Evolutionary conservation across 2,329 filamentous ascomycete genomes (phyloP), one percentile per base, ranked within the genome.

Genomic region (Neophaeococcomyces aloes): DNA sequence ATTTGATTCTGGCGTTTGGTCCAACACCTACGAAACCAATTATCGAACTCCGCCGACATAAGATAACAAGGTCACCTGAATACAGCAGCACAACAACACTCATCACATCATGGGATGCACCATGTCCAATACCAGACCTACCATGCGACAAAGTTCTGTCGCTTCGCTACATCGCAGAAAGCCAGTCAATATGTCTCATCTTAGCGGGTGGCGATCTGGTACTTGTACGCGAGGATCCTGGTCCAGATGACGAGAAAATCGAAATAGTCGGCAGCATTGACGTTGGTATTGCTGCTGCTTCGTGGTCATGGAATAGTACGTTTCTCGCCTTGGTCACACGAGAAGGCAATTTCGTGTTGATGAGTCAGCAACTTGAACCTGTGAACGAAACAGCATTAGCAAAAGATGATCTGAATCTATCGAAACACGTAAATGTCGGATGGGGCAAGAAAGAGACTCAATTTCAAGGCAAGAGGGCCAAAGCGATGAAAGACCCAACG

Each of bases 381-480:
- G 78, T 94, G 32, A 77, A 83, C 27, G 83, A 88, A 62, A 73
- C 84, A 41, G 68, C 72, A 27, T 78, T 96, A 61, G 77, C 75
- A 0, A 60, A 70, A 0, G 85, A 88, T 34, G 89, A 94, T 63
- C 74, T 94, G 50, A 83, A 83, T 55, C 77, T 79, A n/a, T 96
- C 83, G 19, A 91, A 82, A 61, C 88, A 95, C 68, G 91, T 95
- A 45, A 93, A 87, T 15, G 89, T 98, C 17, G 91, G 91, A 38
- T 98, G 91, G 91, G 91, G 91, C 47, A 96, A 96, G 69, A 86
- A 84, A 60, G 91, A 98, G 65, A 98, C 91, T 0, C 91, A 98
- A 61, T 98, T 98, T 62, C 85, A 95, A 59, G 91, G 91, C 39
- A 86, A 85, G 57, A 79, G 88, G 49, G 89, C 88, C 45, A 81